Percentiles rank a stretch among this genome's conserved stretches.
These are phyloP conservation scores for Paramecium primaurelia DNA, from an alignment of 73 alveolate genomes.

Conservation along the genomic window DNA sequence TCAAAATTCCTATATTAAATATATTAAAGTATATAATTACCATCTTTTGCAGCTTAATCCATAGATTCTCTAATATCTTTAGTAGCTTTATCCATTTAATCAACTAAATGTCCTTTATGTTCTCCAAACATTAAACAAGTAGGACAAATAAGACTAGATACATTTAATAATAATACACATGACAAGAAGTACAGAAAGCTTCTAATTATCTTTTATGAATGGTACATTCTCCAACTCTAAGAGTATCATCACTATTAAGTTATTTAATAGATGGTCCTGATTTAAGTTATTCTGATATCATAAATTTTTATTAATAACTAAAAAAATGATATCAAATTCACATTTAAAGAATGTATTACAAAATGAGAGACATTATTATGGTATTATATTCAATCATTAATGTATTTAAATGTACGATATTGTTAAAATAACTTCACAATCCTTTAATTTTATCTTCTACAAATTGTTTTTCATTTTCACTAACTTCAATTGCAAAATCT, in stretches of 20 bases:
- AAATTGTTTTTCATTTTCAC: constrained; percentile 1
- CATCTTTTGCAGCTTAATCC: constrained; percentile 20
- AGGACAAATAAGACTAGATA: constrained; percentile 55
- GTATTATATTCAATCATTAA: not conserved
- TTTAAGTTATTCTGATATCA: constrained; percentile 23
- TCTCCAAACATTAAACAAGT: constrained; percentile 65
- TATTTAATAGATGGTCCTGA: not conserved
- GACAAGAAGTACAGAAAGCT: constrained; percentile 25
- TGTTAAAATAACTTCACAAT: not conserved
- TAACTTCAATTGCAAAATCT: constrained; percentile 30
- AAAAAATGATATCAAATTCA: not conserved
- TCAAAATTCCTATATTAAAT: not conserved
- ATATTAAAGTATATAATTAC: not conserved
- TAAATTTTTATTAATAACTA: not conserved
- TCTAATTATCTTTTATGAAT: constrained; percentile 26
- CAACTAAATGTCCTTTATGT: constrained; percentile 48
- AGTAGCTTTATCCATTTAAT: constrained; percentile 46
- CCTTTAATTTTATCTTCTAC: constrained; percentile 26
- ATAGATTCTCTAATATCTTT: constrained; percentile 33
- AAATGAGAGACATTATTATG: not conserved
- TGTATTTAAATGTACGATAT: not conserved
- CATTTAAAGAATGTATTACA: not conserved
- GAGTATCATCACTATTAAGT: constrained; percentile 20
- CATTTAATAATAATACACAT: not conserved
- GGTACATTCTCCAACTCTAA: not conserved